phyloP scores from a whole-genome alignment of 2,329 filamentous ascomycete species.

The Blumeriella jaapii region DNA sequence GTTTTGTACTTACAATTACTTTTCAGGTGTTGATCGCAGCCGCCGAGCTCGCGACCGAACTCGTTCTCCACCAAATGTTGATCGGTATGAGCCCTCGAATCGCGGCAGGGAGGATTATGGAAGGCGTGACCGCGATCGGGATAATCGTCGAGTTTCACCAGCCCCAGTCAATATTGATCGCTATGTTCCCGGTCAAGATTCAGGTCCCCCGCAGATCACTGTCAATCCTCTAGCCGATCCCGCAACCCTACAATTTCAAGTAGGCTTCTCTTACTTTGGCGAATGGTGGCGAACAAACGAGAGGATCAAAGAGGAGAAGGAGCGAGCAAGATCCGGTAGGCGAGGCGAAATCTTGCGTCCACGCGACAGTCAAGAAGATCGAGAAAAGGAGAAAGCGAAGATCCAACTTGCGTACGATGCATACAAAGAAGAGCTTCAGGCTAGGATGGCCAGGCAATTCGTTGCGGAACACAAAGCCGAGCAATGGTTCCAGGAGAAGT shows the following conservation, averaged over 20 bases:
- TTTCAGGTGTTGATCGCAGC: conserved; percentile 41
- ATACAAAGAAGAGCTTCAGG: conserved; percentile 58
- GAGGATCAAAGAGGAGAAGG: conserved; percentile 71
- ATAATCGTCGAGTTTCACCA: conserved; percentile 50
- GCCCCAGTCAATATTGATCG: conserved; percentile 64
- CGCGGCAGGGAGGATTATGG: conserved; percentile 58
- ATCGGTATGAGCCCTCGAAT: conserved; percentile 62
- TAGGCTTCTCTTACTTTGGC: conserved; percentile 75
- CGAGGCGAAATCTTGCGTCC: conserved; percentile 52
- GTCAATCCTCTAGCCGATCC: conserved; percentile 63
- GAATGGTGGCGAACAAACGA: conserved; percentile 82
- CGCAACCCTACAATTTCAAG: conserved; percentile 62
- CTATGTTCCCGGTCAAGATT: conserved; percentile 67
- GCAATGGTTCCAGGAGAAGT: conserved; percentile 96
- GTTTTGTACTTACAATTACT: conserved; percentile 21
- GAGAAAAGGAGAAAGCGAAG: conserved; percentile 65
- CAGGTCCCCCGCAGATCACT: conserved; percentile 35
- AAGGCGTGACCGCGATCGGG: conserved; percentile 40
- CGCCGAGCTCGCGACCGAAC: conserved; percentile 49
- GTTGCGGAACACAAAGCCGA: conserved; percentile 88
- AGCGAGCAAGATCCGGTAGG: conserved; percentile 57
- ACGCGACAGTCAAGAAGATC: conserved; percentile 58
- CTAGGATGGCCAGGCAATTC: conserved; percentile 77
- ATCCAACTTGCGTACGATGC: conserved; percentile 60
- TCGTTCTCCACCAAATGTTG: conserved; percentile 57